Conservation (phyloP, 1,284 basidiomycete species). For the Kalmanozyma brasiliensis region DNA sequence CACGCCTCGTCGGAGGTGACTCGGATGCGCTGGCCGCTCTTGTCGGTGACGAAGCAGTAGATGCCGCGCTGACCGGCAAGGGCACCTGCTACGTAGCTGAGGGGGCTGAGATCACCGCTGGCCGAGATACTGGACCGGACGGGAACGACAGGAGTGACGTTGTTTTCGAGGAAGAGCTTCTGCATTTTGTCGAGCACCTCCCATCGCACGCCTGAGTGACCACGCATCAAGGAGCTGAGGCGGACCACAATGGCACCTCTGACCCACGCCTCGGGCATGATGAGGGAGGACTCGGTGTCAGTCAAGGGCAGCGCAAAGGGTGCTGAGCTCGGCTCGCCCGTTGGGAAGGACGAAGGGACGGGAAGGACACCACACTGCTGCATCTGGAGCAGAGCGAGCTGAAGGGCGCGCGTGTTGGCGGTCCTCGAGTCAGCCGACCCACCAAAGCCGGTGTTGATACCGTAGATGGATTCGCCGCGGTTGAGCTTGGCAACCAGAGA, state of each 20-base stretch:
- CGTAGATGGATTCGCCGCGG: constrained; percentile 58
- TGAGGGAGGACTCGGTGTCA: constrained; percentile 39
- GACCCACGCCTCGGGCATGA: constrained; percentile 83
- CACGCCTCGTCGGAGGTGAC: constrained; percentile 43
- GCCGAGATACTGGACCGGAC: constrained; percentile 84
- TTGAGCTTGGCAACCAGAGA: constrained; percentile 52
- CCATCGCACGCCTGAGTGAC: constrained; percentile 85
- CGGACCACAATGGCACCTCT: constrained; percentile 85
- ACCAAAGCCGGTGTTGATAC: constrained; percentile 62
- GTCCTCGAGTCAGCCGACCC: constrained; percentile 61
- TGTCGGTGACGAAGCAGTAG: constrained; percentile 45
- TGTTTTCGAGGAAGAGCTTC: constrained; percentile 75
- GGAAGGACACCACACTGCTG: constrained; percentile 62
- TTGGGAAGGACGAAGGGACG: constrained; percentile 49
- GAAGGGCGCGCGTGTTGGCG: constrained; percentile 54
- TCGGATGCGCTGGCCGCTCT: constrained; percentile 38
- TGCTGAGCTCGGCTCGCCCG: constrained; percentile 46
- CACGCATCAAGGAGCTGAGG: constrained; percentile 77
- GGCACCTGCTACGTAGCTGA: constrained; percentile 75
- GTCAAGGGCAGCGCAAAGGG: constrained; percentile 47
- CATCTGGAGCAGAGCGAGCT: constrained; percentile 61
- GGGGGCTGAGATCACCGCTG: constrained; percentile 73
- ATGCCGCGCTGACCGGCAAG: constrained; percentile 56
- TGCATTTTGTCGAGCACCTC: constrained; percentile 83
- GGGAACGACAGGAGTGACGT: constrained; percentile 84